A percentile compares a stretch with the other conserved stretches of the same genome.
Conservation (phyloP, 345 rosid genomes). For the Cardamine occulta region DNA sequence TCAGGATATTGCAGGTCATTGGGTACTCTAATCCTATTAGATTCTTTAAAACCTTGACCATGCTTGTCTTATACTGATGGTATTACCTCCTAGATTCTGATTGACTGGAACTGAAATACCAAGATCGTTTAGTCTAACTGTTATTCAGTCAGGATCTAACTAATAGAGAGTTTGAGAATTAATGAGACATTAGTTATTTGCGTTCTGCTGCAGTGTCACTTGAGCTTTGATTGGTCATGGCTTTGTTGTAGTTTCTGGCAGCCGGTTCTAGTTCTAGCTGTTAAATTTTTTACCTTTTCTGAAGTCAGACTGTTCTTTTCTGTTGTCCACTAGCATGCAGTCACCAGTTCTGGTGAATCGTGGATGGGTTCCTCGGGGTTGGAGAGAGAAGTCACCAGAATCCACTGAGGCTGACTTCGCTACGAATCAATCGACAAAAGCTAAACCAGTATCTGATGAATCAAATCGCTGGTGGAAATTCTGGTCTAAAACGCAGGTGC, state of each 20-base stretch:
- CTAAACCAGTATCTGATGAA: constrained; percentile 36
- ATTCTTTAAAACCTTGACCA: background rate
- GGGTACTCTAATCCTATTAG: constrained; percentile 5
- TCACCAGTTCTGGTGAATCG: constrained; percentile 87
- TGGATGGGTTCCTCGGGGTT: constrained; percentile 97
- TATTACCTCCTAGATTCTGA: constrained; percentile 1
- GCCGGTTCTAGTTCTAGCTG: constrained; percentile 16
- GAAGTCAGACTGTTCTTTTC: constrained; percentile 14
- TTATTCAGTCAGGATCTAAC: constrained; percentile 4
- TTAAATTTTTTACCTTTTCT: background rate
- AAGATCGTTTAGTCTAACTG: background rate
- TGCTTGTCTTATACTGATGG: background rate
- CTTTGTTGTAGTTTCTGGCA: constrained; percentile 6
- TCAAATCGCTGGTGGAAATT: constrained; percentile 66
- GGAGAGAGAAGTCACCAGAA: constrained; percentile 73
- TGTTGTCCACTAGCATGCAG: constrained; percentile 59
- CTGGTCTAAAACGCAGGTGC: constrained; percentile 62
- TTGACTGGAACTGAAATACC: constrained; percentile 1
- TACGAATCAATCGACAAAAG: constrained; percentile 47
- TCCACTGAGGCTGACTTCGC: constrained; percentile 39
- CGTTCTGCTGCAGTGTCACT: constrained; percentile 7
- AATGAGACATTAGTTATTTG: background rate
- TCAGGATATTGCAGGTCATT: constrained; percentile 15
- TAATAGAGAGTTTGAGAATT: background rate
- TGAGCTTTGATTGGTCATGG: constrained; percentile 5